Evolutionary conservation across 345 rosid genomes (phyloP), one percentile per base, ranked within the genome.

Genomic region (Camelina laxa): DNA sequence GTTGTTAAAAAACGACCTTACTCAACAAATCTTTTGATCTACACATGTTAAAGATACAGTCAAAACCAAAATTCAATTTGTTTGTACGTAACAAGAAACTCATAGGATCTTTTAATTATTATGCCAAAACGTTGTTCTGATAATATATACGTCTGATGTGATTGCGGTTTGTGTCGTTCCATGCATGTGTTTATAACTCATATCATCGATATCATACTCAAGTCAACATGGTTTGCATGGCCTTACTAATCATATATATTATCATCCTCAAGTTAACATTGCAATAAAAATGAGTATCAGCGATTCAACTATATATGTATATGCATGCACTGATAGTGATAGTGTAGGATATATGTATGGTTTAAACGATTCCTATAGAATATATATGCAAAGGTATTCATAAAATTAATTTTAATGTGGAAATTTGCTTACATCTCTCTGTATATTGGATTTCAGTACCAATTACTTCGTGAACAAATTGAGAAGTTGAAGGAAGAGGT

Each of bases 401-500:
- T 45, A 7, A 55, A 33, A 15, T 2, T 56, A 16, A 5, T 20
- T 21, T n/a, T 6, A 20, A 65, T 21, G 41, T 12, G 16, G 10
- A 45, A 56, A 38, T 3, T 58, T 38, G 8, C 31, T 77, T 16
- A 65, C 62, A n/a, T 51, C 2, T 58, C 7, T 65, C 2, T 48
- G 16, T 45, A 44, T 38, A 49, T 56, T 65, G 15, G 12, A 44
- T 55, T 70, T 50, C 97, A 95, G 97, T 83, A 67, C 63, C 88
- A 85, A 42, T 59, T 95, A 41, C 69, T 86, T 1, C 79, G 59
- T 67, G 88, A 85, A 75, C 82, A 83, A 73, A 85, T 91, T 44
- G 89, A 86, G 85, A 85, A 81, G 82, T 84, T 90, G 41, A 88
- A 79, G 63, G 81, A 72, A 71, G 83, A 87, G 95, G 99, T 94